Percentiles rank a stretch among this genome's conserved stretches.
phyloP scores from a whole-genome alignment of 2,329 filamentous ascomycete genomes.

The Byssoonygena ceratinophila region DNA sequence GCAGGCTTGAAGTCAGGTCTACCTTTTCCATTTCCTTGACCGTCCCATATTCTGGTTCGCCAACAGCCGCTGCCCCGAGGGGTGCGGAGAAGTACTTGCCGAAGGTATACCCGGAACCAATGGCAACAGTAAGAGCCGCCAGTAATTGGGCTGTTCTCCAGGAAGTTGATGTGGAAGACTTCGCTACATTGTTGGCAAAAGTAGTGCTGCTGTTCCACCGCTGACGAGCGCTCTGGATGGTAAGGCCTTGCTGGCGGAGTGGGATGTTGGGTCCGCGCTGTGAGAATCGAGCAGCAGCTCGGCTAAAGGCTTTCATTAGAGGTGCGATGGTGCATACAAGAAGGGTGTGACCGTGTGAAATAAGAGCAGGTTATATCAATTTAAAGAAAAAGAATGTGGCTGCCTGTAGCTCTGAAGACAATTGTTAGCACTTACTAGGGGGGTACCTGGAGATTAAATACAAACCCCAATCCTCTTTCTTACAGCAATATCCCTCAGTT shows the following conservation, averaged over 20 bases:
- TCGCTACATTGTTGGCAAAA: neutral
- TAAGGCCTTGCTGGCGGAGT: neutral
- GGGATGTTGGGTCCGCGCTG: conserved; percentile 9
- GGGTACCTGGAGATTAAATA: neutral
- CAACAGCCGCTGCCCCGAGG: conserved; percentile 22
- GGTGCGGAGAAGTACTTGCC: conserved; percentile 36
- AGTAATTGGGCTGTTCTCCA: conserved; percentile 21
- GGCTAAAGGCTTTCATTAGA: conserved; percentile 19
- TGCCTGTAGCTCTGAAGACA: neutral
- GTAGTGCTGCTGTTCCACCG: conserved; percentile 15
- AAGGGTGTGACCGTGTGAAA: neutral
- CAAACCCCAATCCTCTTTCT: neutral
- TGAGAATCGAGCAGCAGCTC: conserved; percentile 7
- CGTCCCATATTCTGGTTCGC: conserved; percentile 31
- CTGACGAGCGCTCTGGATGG: neutral
- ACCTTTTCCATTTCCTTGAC: conserved; percentile 34
- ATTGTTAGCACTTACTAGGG: neutral
- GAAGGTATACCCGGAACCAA: conserved; percentile 43
- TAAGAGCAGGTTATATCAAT: neutral
- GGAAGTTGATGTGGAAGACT: neutral
- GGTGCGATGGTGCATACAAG: neutral
- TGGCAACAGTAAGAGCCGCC: conserved; percentile 41
- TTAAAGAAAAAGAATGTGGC: neutral
- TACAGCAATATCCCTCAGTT: neutral
- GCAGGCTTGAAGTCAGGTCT: neutral